phyloP scores from a whole-genome alignment of 163 green algal genomes.

The Chlamydomonas reinhardtii region DNA sequence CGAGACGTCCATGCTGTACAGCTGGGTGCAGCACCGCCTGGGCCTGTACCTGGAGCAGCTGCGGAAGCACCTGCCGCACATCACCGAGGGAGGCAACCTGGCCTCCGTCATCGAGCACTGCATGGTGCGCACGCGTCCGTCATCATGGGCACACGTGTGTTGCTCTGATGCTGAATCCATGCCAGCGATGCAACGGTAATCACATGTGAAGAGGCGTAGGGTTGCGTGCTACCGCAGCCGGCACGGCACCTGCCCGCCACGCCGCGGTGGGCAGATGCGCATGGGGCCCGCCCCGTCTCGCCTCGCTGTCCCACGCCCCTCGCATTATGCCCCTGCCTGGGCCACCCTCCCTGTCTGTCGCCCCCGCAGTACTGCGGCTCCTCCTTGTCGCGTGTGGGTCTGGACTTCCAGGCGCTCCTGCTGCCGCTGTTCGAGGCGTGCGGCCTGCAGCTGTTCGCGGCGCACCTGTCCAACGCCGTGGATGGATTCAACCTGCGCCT shows the following conservation, averaged over 20 bases:
- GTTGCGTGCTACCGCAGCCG: too few species aligned
- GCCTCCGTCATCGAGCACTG: slow-evolving; percentile 93
- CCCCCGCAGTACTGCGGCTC: slow-evolving; percentile 87
- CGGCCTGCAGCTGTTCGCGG: slow-evolving; percentile 74
- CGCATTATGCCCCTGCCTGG: too few species aligned
- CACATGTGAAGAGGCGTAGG: too few species aligned
- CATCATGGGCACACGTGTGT: too few species aligned
- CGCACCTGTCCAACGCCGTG: slow-evolving; percentile 74
- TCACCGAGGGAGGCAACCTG: slow-evolving; percentile 88
- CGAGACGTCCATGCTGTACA: slow-evolving; percentile 81
- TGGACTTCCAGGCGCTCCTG: slow-evolving; percentile 94
- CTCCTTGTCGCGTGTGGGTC: slow-evolving; percentile 90
- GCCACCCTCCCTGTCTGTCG: too few species aligned
- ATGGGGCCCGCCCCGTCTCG: too few species aligned
- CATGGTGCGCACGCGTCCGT: slow-evolving; percentile 66
- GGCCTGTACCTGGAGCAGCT: slow-evolving; percentile 77
- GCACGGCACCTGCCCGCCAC: too few species aligned
- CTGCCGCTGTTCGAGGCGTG: slow-evolving; percentile 90
- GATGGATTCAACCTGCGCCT: slow-evolving; percentile 82
- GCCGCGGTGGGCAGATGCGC: too few species aligned
- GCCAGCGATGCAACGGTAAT: too few species aligned
- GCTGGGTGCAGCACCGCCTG: slow-evolving; percentile 87
- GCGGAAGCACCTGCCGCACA: slow-evolving; percentile 70
- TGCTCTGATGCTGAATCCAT: too few species aligned
- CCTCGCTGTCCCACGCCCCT: too few species aligned